A percentile compares a stretch with the other conserved stretches of the same genome.
These are phyloP conservation scores for Coleophoma cylindrospora DNA, from an alignment of 2,329 filamentous ascomycete species.

Conservation along the genomic window DNA sequence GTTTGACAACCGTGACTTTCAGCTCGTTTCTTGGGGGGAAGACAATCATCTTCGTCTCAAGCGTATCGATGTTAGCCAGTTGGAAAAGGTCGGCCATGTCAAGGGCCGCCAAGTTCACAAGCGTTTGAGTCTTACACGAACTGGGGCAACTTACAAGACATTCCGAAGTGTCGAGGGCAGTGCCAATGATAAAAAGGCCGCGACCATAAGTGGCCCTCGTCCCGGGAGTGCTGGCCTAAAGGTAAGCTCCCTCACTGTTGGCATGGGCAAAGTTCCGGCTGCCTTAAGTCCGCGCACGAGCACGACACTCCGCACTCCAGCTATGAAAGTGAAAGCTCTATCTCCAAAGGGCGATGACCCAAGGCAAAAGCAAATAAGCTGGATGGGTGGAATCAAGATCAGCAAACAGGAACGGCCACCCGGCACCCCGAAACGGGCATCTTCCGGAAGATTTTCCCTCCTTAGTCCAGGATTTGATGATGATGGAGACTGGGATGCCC, in stretches of 20 bases:
- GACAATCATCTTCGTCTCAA: conserved; percentile 80
- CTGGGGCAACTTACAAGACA: conserved; percentile 78
- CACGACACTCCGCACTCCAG: conserved; percentile 19
- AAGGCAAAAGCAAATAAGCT: conserved; percentile 55
- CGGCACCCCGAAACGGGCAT: conserved; percentile 12
- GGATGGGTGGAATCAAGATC: conserved; percentile 67
- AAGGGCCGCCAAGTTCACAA: conserved; percentile 62
- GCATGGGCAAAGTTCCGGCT: conserved; percentile 37
- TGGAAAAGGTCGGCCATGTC: conserved; percentile 66
- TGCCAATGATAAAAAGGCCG: conserved; percentile 50
- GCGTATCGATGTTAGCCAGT: conserved; percentile 58
- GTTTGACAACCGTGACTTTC: conserved; percentile 83
- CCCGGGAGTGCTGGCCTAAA: conserved; percentile 36
- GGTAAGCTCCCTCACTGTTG: conserved; percentile 22
- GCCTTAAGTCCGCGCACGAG: conserved; percentile 21
- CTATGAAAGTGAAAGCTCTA: conserved; percentile 26
- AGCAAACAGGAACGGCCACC: conserved; percentile 28
- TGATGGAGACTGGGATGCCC: conserved; percentile 48
- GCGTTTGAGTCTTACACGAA: conserved; percentile 70
- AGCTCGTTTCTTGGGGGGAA: conserved; percentile 87
- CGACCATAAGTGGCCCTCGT: conserved; percentile 58
- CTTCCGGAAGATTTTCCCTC: conserved; percentile 23
- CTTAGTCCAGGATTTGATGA: conserved; percentile 25
- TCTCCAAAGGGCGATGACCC: conserved; percentile 24
- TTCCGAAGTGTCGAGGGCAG: conserved; percentile 69